Evolutionary conservation across 768 basidiomycete species (phyloP).

Genomic region (Crucibulum laeve): DNA sequence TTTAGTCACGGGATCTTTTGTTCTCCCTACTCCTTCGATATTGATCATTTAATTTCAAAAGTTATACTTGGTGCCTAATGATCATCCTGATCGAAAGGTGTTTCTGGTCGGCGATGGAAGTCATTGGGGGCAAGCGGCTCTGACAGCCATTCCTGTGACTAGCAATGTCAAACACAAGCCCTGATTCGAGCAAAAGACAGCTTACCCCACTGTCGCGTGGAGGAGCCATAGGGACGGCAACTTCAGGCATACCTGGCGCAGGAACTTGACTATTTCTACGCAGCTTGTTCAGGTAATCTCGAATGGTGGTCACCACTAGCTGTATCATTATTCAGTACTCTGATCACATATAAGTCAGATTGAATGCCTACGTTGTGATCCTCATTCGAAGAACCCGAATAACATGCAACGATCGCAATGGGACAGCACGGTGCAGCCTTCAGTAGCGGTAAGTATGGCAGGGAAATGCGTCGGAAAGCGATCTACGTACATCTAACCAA

Average conservation of each 20-base stretch:
- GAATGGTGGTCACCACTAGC: slow-evolving; percentile 62
- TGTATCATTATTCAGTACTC: slow-evolving; percentile 15
- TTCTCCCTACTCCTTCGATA: too few species aligned
- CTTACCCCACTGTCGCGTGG: slow-evolving; percentile 25
- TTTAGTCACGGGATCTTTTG: too few species aligned
- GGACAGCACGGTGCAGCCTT: slow-evolving; percentile 84
- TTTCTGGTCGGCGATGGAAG: slow-evolving; percentile 27
- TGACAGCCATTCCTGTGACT: slow-evolving; percentile 29
- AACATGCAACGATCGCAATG: slow-evolving; percentile 73
- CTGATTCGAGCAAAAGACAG: not conserved
- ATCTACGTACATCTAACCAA: slow-evolving; percentile 64
- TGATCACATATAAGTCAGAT: slow-evolving; percentile 1
- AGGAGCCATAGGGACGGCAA: slow-evolving; percentile 14
- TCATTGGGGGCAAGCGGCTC: slow-evolving; percentile 20
- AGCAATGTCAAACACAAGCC: not conserved
- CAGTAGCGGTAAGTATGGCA: not conserved
- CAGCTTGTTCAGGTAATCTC: slow-evolving; percentile 69
- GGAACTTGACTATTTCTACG: slow-evolving; percentile 28
- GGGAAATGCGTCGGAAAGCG: not conserved
- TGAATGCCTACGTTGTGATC: slow-evolving; percentile 62
- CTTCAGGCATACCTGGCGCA: slow-evolving; percentile 27
- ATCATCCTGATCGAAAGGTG: slow-evolving; percentile 27
- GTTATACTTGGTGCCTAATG: slow-evolving; percentile 5
- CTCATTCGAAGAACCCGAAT: slow-evolving; percentile 77
- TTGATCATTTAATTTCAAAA: not conserved